phyloP scores from a whole-genome alignment of 164 flowering plant species.

The Annona squamosa region DNA sequence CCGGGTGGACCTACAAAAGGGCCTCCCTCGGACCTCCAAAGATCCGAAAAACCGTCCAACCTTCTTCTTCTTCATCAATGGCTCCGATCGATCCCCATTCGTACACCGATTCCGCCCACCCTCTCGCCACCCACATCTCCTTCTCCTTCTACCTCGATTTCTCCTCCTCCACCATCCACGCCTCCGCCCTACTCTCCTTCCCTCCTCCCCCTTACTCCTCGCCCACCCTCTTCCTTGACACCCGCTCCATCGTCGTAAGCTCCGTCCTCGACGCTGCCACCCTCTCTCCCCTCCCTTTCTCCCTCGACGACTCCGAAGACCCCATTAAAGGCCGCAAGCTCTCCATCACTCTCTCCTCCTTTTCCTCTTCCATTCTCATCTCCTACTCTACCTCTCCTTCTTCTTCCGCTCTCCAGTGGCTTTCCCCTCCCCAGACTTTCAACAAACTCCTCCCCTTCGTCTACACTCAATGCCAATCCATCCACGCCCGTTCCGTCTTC shows the following conservation, averaged over 20 bases:
- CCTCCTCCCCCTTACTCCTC: slow-evolving; percentile 60
- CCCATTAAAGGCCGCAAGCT: slow-evolving; percentile 60
- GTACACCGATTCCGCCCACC: slow-evolving; percentile 75
- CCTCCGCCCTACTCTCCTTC: slow-evolving; percentile 61
- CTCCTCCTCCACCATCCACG: slow-evolving; percentile 58
- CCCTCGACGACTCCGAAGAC: slow-evolving; percentile 27
- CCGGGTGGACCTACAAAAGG: too few species aligned
- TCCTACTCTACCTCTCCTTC: slow-evolving; percentile 44
- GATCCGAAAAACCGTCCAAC: neutral
- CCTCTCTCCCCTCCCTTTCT: slow-evolving; percentile 48
- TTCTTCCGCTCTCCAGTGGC: slow-evolving; percentile 93
- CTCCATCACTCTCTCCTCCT: slow-evolving; percentile 30
- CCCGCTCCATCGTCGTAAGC: slow-evolving; percentile 58
- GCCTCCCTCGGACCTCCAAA: neutral
- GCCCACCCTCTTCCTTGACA: slow-evolving; percentile 52
- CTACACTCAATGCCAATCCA: slow-evolving; percentile 90
- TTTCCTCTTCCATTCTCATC: slow-evolving; percentile 34
- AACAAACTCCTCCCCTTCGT: slow-evolving; percentile 59
- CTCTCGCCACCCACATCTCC: slow-evolving; percentile 65
- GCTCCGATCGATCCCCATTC: slow-evolving; percentile 91
- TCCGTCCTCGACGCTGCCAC: slow-evolving; percentile 55
- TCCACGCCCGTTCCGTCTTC: slow-evolving; percentile 83
- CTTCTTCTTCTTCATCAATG: slow-evolving; percentile 20
- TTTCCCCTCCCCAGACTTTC: slow-evolving; percentile 71
- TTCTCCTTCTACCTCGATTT: slow-evolving; percentile 76